Base-by-base conservation (phyloP, 225 moss, liverwort and hornwort species). In the Takakia lepidozioides region DNA sequence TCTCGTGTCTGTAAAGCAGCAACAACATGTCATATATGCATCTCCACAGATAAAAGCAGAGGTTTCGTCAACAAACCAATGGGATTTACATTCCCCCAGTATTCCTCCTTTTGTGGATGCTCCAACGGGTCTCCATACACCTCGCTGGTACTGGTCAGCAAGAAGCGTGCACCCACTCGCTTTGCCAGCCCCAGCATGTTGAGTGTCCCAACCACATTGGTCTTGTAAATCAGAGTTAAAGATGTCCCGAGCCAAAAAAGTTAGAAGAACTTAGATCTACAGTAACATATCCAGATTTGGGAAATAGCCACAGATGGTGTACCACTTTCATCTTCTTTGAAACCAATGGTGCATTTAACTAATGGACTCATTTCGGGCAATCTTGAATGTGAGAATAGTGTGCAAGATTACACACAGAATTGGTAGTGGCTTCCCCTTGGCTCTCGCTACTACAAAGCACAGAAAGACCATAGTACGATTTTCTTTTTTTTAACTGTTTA, bases 31-130 rank as follows among this genome's bases (percentile, higher is more conserved):
- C 18, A 8, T 10, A 2, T 2, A 5, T 5, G 6, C 22, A 25
- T 8, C 18, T 25, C 13, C 13, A 45, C 21, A 45, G 25, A 8
- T 23, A 21, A 8, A 13, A 21, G 45, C 22, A 14, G 1, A 45
- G 8, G 1, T 7, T 4, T 2, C 1, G 45, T 5, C 22, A 8
- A 21, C 45, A 45, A 8, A 45, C 25, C 45, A 1, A 45, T 45
- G 9, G 45, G 45, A 8, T 45, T 45, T 3, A 45, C 45, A 25
- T 45, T 45, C 10, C 24, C 45, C 45, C 45, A 45, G 13, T 45
- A 45, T 41, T 38, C 65, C 52, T 58, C 65, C 15, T 14, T 21
- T 19, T 45, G 45, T 13, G 45, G 45, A 45, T 45, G 45, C 45
- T 45, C 45, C 45, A 45, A 45, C 3, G 45, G 45, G 25, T 45